Base-by-base conservation (phyloP, 805 yeast species). In the Metschnikowia colocasiae region DNA sequence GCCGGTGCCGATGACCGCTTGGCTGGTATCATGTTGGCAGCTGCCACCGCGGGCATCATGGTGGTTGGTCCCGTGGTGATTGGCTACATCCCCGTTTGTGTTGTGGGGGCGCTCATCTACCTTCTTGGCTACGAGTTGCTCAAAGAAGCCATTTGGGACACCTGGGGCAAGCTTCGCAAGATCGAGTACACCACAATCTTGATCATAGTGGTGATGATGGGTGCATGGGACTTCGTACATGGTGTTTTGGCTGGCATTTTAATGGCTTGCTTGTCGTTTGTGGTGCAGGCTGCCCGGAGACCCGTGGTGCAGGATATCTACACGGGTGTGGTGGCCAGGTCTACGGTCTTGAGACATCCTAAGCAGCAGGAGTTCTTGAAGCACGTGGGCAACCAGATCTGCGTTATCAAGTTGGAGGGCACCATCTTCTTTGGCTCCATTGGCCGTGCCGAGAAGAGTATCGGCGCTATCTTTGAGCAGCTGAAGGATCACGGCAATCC, bases 401-500 rank as follows among this genome's bases (percentile, higher is more conserved):
- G 89, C 63, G 84, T 94, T 18, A 73, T 91, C 63, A 88, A 91
- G 64, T 68, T 94, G 37, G 87, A 89, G 55, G 97, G 97, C 16
- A 82, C 94, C 19, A 71, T 94, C 32, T 94, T 94, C 63, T 94
- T 94, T 65, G 99, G 99, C 1, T 89, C 97, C 0, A 91, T 92
- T 63, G 96, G 96, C 18, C 87, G 92, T 1, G 84, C 94, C 40
- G 99, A 94, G 65, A 76, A 79, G 35, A 78, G 80, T 44, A 83
- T 92, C 48, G 76, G 94, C 48, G 69, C 69, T 5, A 67, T 83
- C 52, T 79, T 88, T 58, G 90, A 84, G 33, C 72, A 74, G n/a
- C 70, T 67, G 3, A 60, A 63, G 16, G 82, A 76, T 59, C 61
- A 64, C 19, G 66, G 62, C 37, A 76, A 76, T 45, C 89, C 94